Evolutionary conservation across 768 basidiomycete species (phyloP), one percentile per base, ranked within the genome.

Genomic region (Russula ochroleuca): DNA sequence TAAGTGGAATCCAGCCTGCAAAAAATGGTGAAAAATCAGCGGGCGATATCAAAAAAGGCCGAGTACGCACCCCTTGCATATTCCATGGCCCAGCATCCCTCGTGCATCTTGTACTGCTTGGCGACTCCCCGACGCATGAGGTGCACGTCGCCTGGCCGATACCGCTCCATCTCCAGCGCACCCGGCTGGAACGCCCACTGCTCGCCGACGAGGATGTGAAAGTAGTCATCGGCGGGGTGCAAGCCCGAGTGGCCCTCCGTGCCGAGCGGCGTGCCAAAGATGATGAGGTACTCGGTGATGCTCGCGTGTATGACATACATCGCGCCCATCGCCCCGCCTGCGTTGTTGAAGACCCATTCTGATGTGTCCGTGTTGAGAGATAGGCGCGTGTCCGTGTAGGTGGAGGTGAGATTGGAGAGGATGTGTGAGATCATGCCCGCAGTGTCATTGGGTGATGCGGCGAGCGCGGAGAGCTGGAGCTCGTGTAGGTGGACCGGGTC

Each of bases 251-350:
- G 97, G 2, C 97, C 97, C 76, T 99, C 97, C 2, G 96, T 98
- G 11, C 97, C 97, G 11, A 98, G 80, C 0, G 97, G 94, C 0
- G 95, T 96, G 5, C 97, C 95, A 67, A 97, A 97, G 69, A 98
- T 88, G 73, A 94, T 94, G 69, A 93, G 83, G 77, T 96, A 99
- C 78, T 99, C 97, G 11, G 96, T 98, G 70, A 99, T 87, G 76
- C 86, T 89, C 19, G 96, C 93, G 71, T 98, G 97, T 67, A 98
- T 92, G 76, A 98, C 82, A 74, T 94, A 97, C 96, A 99, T 98
- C 38, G 88, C 88, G 48, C 94, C 94, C 95, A 96, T 98, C 0
- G 94, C 94, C 64, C 97, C 97, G 13, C 95, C 97, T 0, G 96
- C 95, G 70, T 98, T 98, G 79, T 86, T 98, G 76, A 96, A 90